These are phyloP conservation scores for Chytridiales sp. DNA, from an alignment of 371 early-diverging fungal species.

Conservation along the genomic window DNA sequence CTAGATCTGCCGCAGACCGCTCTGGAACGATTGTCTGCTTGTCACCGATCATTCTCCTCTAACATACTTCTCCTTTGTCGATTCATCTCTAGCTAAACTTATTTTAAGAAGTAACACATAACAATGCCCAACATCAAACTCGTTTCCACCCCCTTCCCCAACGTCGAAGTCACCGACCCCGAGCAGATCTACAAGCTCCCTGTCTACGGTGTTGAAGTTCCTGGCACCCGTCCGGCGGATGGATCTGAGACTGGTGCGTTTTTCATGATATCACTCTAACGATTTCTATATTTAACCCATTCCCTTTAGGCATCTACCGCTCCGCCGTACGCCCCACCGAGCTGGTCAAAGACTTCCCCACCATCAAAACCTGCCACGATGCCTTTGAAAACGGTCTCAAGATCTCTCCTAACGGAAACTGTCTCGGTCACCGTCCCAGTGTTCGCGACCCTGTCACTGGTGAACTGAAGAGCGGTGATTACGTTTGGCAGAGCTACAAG, in stretches of 20 bases:
- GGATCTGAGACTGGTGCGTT: conserved; percentile 22
- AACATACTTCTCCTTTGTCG: too few species aligned
- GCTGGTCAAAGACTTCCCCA: conserved; percentile 9
- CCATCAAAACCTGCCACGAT: conserved; percentile 19
- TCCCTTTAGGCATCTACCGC: conserved; percentile 11
- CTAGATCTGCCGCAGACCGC: too few species aligned
- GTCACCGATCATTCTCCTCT: too few species aligned
- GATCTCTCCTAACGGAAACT: conserved; percentile 11
- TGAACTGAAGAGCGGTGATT: conserved; percentile 10
- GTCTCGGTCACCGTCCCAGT: conserved; percentile 26
- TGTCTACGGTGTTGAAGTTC: conserved; percentile 20
- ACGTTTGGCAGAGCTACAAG: conserved; percentile 41
- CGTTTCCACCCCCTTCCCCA: too few species aligned
- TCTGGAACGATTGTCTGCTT: too few species aligned
- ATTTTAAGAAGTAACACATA: too few species aligned
- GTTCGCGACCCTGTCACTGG: conserved; percentile 9
- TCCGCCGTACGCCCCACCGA: conserved; percentile 1
- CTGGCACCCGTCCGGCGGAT: conserved; percentile 21
- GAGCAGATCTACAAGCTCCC: conserved; percentile 12
- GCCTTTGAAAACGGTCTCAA: conserved; percentile 17
- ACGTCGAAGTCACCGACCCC: conserved; percentile 3
- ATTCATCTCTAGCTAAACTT: too few species aligned
- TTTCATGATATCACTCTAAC: background rate
- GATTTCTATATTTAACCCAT: background rate
- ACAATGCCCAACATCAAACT: too few species aligned